Evolutionary conservation across 495 filamentous ascomycete genomes (phyloP).

Genomic region (Aspergillus baeticus): DNA sequence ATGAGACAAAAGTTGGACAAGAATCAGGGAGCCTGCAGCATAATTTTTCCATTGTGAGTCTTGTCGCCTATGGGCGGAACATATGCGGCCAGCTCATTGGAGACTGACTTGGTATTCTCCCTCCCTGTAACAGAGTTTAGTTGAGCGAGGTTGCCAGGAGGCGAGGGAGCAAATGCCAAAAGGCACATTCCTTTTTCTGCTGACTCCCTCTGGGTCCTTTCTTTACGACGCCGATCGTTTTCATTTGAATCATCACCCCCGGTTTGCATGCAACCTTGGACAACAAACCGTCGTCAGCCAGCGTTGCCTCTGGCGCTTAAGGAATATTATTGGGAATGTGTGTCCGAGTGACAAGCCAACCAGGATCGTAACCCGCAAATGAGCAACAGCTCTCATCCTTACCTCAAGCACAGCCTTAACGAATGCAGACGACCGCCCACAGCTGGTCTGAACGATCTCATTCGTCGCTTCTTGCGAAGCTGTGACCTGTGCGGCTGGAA

Average conservation of each 20-base stretch:
- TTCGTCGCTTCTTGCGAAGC: slow-evolving; percentile 1
- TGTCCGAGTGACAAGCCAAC: neutral
- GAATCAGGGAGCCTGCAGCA: neutral
- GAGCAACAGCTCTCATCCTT: neutral
- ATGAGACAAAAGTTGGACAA: neutral
- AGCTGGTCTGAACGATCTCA: slow-evolving; percentile 2
- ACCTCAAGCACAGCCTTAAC: slow-evolving; percentile 2
- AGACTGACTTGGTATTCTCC: no score
- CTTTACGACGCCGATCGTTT: slow-evolving; percentile 1
- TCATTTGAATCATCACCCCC: neutral
- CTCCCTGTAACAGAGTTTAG: no score
- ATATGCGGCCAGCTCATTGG: neutral
- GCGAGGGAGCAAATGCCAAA: neutral
- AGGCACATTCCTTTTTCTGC: no score
- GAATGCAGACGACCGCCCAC: neutral
- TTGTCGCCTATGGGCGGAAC: neutral
- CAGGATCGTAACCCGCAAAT: neutral
- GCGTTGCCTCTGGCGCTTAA: neutral
- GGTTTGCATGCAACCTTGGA: neutral
- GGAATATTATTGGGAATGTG: neutral
- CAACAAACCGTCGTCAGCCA: neutral
- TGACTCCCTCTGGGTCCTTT: slow-evolving; percentile 1
- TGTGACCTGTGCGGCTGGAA: slow-evolving; percentile 9
- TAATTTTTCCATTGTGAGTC: neutral
- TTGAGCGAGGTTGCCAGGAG: neutral